Base-by-base conservation (phyloP, 192 early-diverging fungal genomes). In the Coemansia sp. region DNA sequence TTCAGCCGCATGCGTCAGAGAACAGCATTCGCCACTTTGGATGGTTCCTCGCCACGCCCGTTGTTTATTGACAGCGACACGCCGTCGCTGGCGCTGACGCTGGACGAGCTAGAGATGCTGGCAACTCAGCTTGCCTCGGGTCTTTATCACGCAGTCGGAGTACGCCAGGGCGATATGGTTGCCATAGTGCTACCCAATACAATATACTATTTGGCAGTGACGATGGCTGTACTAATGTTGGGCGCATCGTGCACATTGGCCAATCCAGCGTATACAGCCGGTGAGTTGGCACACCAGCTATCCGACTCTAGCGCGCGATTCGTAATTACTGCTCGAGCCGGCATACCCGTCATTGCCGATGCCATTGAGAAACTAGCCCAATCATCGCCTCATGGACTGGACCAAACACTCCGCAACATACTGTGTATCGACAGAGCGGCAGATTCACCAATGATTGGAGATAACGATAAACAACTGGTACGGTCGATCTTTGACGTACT, bases 181-280 rank as follows among this genome's bases (percentile, higher is more conserved):
- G 90, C 85, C 9, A 68, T 94, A 37, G 89, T 88, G 59, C 74
- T 89, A 10, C 91, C 88, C 41, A 94, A 93, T 71, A 76, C 85
- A 17, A 82, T 93, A 59, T 79, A 89, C 64, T 85, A 87, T 75
- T 84, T 90, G 34, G 78, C 85, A 31, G 84, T 82, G 25, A 66
- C 89, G 8, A 77, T 90, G 23, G 86, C 86, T 2, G 65, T 85
- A 36, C 76, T 91, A 8, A 84, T 86, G 63, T 80, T 87, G 5
- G 86, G 90, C 38, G 85, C 85, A 15, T 75, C 86, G 3, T 82
- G 92, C 32, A 90, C 91, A 3, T 84, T 86, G 15, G 87, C 86
- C 50, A 96, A 94, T 65, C 93, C 94, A 21, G 84, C 85, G 10
- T 96, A 94, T 77, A 92, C 88, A 12, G 80, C 82, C 45, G 70